Evolutionary conservation across 106 monocot species (phyloP).

Genomic region (Posidonia australis): DNA sequence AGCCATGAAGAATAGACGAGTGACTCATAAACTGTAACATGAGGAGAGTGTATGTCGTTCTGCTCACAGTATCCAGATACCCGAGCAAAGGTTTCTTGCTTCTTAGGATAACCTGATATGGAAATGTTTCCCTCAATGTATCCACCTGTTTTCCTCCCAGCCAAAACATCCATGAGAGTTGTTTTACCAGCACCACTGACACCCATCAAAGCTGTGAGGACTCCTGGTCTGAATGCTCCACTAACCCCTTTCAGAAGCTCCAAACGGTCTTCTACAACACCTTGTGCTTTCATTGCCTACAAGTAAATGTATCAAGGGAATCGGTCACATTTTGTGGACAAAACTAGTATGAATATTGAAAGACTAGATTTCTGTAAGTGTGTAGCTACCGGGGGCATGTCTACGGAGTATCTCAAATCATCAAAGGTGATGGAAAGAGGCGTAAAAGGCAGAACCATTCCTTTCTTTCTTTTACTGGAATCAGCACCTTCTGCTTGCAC

Average conservation of each 20-base stretch:
- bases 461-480: conserved; percentile 24
- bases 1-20: conserved; percentile 84
- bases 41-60: conserved; percentile 81
- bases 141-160: conserved; percentile 85
- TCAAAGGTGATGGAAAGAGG: conserved; percentile 56
- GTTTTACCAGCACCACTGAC: conserved; percentile 91
- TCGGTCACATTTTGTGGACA: not conserved
- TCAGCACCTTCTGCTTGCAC: not conserved
- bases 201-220: conserved; percentile 84
- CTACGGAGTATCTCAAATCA: conserved; percentile 58
- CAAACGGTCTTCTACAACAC: conserved; percentile 37
- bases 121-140: conserved; percentile 68
- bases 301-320: not conserved
- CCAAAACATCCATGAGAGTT: conserved; percentile 83
- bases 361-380: not conserved
- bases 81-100: conserved; percentile 86
- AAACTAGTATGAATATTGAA: not conserved
- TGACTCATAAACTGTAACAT: conserved; percentile 77
- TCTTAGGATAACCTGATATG: conserved; percentile 71
- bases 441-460: conserved; percentile 66
- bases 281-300: conserved; percentile 81
- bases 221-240: conserved; percentile 78
- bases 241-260: conserved; percentile 62
- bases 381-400: conserved; percentile 51
- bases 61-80: conserved; percentile 89